Base-by-base conservation (phyloP, 352 stramenopile species). In the Pythium rhizo-oryzae region DNA sequence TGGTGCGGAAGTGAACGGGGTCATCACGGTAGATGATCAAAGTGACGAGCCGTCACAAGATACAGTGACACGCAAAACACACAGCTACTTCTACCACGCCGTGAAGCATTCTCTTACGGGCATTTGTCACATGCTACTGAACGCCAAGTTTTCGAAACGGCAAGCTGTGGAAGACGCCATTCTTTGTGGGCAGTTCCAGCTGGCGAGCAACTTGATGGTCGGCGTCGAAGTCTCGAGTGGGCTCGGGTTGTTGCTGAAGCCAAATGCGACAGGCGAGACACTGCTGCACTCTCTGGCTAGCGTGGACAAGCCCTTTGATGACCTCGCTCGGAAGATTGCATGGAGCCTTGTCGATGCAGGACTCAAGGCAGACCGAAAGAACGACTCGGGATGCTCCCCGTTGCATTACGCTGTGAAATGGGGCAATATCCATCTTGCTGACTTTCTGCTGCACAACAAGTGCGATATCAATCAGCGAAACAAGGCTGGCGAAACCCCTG, bases 51-150 rank as follows among this genome's bases (percentile, higher is more conserved):
- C 19, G n/a, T 33, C 51, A 25, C 16, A 33, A 12, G 25, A 54
- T 37, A 19, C 33, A 8, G 58, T 54, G 13, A 47, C 21, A 41
- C 65, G 72, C n/a, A 80, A 75, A 39, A 79, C 60, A 1, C 61
- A 65, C 19, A 92, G 86, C 53, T 91, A 89, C 70, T 94, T 92
- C 54, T 92, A 90, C 59, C 80, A 91, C 54, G 86, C 86, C 0
- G 84, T 94, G 15, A 87, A 79, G 65, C 70, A 92, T 58, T 80
- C 75, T 9, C 73, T 92, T 12, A 87, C 84, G 1, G 86, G 84
- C 7, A 90, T 94, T 23, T 94, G 82, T 46, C 86, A 94, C 66
- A 87, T 94, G 72, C 71, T 94, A 4, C 62, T 94, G 13, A 92
- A 77, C 41, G 76, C 82, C 12, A 90, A 88, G 59, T 94, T 92